These are phyloP conservation scores for Oryza coarctata DNA, from an alignment of 176 grass and related monocot genomes.

Conservation along the genomic window DNA sequence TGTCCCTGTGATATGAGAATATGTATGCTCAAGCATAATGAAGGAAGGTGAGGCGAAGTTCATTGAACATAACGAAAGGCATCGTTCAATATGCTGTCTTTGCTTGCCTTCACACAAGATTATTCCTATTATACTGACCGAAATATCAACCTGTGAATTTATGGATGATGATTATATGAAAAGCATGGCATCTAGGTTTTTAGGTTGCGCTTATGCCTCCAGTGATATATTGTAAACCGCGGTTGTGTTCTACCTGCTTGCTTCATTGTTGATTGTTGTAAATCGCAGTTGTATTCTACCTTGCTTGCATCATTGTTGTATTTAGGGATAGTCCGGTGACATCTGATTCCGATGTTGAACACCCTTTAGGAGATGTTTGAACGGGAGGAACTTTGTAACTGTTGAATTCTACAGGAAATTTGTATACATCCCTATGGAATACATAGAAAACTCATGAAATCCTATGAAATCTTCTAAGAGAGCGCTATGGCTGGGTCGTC, in stretches of 20 bases:
- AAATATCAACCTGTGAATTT: not conserved
- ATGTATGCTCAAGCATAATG: not conserved
- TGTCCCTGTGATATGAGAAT: not conserved
- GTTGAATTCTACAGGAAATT: not conserved
- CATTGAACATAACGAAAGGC: not conserved
- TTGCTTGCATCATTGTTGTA: not conserved
- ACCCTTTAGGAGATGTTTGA: not conserved
- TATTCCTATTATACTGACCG: not conserved
- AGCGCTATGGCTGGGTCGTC: too few species aligned
- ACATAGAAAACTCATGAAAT: not conserved
- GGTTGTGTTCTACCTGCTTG: not conserved
- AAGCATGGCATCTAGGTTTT: not conserved
- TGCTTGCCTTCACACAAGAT: not conserved
- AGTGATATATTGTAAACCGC: not conserved
- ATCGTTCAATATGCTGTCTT: not conserved
- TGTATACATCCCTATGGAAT: not conserved
- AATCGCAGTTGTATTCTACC: not conserved
- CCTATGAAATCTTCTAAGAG: not conserved
- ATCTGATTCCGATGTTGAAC: not conserved
- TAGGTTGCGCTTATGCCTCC: not conserved
- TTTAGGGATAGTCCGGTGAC: not conserved
- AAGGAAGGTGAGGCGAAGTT: not conserved
- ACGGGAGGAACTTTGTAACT: not conserved
- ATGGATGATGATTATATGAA: not conserved
- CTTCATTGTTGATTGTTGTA: not conserved